These are phyloP conservation scores for Plasmodium sp. DNA, from an alignment of 169 alveolate genomes.

Conservation along the genomic window DNA sequence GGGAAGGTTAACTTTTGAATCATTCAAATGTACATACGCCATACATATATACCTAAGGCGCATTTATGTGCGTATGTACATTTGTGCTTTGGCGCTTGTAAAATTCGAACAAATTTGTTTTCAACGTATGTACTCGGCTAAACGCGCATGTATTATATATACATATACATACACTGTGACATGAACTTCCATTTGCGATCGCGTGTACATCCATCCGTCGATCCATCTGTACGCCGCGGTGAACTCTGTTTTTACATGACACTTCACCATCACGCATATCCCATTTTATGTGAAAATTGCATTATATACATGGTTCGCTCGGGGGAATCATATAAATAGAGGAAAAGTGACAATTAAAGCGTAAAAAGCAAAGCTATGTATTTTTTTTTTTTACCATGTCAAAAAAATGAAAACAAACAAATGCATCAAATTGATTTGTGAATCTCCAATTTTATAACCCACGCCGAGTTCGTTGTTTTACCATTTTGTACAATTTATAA, in stretches of 20 bases:
- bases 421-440: conserved; percentile 30
- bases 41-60: conserved; percentile 2
- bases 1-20: background rate
- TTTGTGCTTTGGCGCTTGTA: background rate
- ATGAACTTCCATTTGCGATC: background rate
- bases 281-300: conserved; percentile 15
- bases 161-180: background rate
- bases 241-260: background rate
- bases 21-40: conserved; percentile 1
- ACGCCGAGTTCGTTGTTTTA: conserved; percentile 3
- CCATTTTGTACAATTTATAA: background rate
- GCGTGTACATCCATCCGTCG: background rate
- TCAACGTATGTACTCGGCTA: background rate
- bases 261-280: background rate
- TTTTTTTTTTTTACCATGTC: background rate
- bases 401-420: conserved; percentile 26
- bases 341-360: conserved; percentile 11
- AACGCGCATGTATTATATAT: background rate
- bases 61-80: background rate
- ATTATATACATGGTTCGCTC: conserved; percentile 3
- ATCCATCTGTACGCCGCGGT: background rate
- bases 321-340: conserved; percentile 13
- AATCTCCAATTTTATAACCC: background rate
- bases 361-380: conserved; percentile 4
- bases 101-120: conserved; percentile 2